Evolutionary conservation across 371 early-diverging fungal genomes (phyloP), one percentile per base, ranked within the genome.

Genomic region (Cokeromyces recurvatus): DNA sequence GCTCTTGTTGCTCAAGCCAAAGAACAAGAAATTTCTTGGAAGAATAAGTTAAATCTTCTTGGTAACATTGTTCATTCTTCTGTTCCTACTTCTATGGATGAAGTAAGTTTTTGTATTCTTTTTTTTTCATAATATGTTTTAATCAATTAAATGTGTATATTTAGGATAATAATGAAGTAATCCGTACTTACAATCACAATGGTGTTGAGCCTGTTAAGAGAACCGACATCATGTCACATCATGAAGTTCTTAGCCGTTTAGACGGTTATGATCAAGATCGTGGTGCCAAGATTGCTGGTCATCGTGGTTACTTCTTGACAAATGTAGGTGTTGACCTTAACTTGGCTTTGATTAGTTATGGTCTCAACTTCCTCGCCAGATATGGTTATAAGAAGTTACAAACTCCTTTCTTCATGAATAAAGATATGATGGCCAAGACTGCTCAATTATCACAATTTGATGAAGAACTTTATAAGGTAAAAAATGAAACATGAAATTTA

Each of bases 391-490:
- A 83, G 48, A 94, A 96, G 74, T 79, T 99, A 32, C 95, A 95
- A 81, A 97, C 99, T 12, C 99, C 99, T 20, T 99, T 91, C 78
- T 94, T 99, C 63, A 99, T 99, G 98, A 87, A 87, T 55, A 87
- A 85, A 76, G 97, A 96, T 25, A 79, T 92, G 31, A 99, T 99
- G 99, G 92, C 92, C 38, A 92, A 90, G 81, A 99, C 99, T 22
- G 98, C 99, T 9, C 99, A 99, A 74, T 81, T 99, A 44, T 86
- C 87, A 51, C 93, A 99, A 72, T 99, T 98, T 68, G 99, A 99
- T 62, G 99, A 99, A 63, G 98, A 98, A 63, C 81, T 99, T 38
- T 99, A 99, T 86, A 98, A 95, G 71, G 90, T 88, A 46, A 54
- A 40, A 39, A 10, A 2, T 23, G n/a, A n/a, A n/a, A n/a, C n/a